Conservation (phyloP, 2,329 filamentous ascomycete genomes). For the Aspergillus hiratsukae region DNA sequence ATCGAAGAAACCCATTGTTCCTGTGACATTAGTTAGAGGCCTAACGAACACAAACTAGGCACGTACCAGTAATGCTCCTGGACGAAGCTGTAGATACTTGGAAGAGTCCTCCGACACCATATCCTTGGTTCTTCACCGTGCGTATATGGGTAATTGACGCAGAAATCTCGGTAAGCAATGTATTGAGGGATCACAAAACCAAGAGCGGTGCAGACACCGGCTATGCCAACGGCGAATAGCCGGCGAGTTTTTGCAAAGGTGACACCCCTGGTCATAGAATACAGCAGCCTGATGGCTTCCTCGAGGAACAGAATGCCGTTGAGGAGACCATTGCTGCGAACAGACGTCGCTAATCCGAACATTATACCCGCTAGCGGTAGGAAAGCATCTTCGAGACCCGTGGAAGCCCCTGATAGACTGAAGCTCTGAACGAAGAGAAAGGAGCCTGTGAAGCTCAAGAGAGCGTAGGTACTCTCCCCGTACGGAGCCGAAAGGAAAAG, state of each 20-base stretch:
- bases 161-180: no score
- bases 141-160: no score
- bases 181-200: no score
- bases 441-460: conserved; percentile 3
- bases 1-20: conserved; percentile 8
- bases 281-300: no score
- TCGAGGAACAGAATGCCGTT: conserved; percentile 1
- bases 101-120: conserved; percentile 4
- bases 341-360: conserved; percentile 2
- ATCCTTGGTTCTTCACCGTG: no score
- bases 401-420: background rate
- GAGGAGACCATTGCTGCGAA: conserved; percentile 6
- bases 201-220: no score
- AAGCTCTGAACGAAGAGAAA: conserved; percentile 6
- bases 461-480: conserved; percentile 2
- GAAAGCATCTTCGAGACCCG: background rate
- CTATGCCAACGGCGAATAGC: no score
- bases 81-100: conserved; percentile 8
- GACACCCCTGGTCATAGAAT: no score
- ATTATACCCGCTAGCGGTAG: conserved; percentile 1
- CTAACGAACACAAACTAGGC: no score
- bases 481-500: conserved; percentile 6
- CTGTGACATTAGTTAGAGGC: background rate
- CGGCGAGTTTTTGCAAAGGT: no score
- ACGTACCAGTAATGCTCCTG: conserved; percentile 10